These are phyloP conservation scores for Eucalyptus pauciflora DNA, from an alignment of 345 rosid species.

Conservation along the genomic window DNA sequence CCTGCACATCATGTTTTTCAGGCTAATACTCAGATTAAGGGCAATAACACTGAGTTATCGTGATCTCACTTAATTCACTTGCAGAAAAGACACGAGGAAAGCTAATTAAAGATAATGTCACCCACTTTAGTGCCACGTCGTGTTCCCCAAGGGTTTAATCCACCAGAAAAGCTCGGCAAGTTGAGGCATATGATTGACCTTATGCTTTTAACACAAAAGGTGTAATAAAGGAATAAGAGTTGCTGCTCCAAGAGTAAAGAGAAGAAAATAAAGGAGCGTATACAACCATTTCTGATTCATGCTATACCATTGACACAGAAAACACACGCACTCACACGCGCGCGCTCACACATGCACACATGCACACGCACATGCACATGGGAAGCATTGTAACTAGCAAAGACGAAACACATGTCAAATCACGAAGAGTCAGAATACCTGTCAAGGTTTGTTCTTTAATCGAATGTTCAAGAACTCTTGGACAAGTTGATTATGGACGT, in stretches of 20 bases:
- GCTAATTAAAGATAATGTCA: constrained; percentile 10
- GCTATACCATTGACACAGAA: neutral
- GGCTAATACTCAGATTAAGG: neutral
- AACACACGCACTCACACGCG: fast-evolving
- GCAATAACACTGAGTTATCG: neutral
- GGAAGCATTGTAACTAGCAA: neutral
- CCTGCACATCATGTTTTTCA: constrained; percentile 2
- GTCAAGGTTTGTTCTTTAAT: neutral
- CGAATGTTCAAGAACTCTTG: neutral
- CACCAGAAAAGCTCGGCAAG: constrained; percentile 75
- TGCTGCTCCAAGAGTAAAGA: neutral
- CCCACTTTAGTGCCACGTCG: constrained; percentile 26
- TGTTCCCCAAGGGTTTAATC: constrained; percentile 66
- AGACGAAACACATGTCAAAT: neutral
- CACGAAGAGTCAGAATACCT: neutral
- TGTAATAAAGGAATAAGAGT: neutral
- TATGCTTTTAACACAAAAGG: constrained; percentile 19
- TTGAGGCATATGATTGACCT: constrained; percentile 67
- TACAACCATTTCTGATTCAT: neutral
- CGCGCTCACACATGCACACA: fast-evolving
- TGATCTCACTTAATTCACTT: neutral
- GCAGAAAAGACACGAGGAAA: neutral
- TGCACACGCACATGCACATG: fast-evolving
- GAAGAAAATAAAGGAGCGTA: neutral
- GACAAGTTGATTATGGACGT: neutral